phyloP scores from a whole-genome alignment of 768 basidiomycete species.

The Macrolepiota albuminosa region DNA sequence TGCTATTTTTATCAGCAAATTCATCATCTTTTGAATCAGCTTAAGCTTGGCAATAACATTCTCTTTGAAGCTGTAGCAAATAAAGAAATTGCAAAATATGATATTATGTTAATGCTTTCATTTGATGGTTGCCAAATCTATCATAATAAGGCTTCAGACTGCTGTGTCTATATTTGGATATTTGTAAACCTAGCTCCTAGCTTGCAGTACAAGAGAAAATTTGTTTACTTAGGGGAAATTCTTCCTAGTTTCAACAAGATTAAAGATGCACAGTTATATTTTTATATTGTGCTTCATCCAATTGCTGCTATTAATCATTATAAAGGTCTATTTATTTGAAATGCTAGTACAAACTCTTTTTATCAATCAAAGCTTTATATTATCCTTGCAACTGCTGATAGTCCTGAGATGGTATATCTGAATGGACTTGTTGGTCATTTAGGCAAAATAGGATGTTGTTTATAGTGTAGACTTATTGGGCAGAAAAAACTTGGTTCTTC shows the following conservation, averaged over 20 bases:
- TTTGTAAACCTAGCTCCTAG: conserved; percentile 22
- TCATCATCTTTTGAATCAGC: not conserved
- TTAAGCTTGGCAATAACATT: not conserved
- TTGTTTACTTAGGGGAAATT: conserved; percentile 3
- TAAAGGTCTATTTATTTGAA: conserved; percentile 1
- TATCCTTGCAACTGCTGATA: conserved; percentile 25
- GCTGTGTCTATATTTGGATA: conserved; percentile 27
- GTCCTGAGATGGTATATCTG: conserved; percentile 19
- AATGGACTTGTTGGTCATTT: conserved; percentile 25
- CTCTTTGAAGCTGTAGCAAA: not conserved
- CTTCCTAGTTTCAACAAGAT: conserved; percentile 8
- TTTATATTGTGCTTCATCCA: not conserved
- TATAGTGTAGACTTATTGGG: conserved; percentile 19
- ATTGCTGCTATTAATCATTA: not conserved
- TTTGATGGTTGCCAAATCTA: conserved; percentile 31
- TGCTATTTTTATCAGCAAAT: not conserved
- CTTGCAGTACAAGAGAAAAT: conserved; percentile 20
- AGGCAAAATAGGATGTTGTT: not conserved
- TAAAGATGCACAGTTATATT: not conserved
- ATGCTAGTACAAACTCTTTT: not conserved
- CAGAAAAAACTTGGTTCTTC: conserved; percentile 15
- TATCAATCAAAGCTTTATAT: conserved; percentile 9
- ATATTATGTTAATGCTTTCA: conserved; percentile 23
- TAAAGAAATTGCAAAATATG: conserved; percentile 15
- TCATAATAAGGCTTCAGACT: conserved; percentile 25